Evolutionary conservation across 768 basidiomycete species (phyloP).

Genomic region (Tulasnella sp.): DNA sequence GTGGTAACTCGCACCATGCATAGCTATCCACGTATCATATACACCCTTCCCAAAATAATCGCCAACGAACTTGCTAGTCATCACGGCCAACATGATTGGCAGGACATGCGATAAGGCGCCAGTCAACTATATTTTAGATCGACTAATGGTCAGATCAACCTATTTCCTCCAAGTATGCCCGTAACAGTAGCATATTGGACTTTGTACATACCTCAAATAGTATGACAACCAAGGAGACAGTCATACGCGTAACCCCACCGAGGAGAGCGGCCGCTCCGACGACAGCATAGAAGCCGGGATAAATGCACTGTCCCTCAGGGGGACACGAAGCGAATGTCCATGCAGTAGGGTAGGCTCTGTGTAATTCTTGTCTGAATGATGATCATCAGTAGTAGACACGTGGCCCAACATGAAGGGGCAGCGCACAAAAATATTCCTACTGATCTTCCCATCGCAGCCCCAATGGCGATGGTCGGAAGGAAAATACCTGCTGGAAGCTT

Average conservation of each 20-base stretch:
- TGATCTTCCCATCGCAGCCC: slow-evolving; percentile 60
- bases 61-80: slow-evolving; percentile 66
- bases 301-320: slow-evolving; percentile 58
- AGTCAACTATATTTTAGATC: slow-evolving; percentile 40
- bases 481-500: slow-evolving; percentile 70
- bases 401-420: not conserved
- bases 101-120: slow-evolving; percentile 71
- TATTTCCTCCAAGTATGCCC: not conserved
- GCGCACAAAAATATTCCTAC: slow-evolving; percentile 56
- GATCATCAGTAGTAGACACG: not conserved
- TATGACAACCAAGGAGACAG: slow-evolving; percentile 67
- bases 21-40: slow-evolving; percentile 13
- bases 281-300: slow-evolving; percentile 66
- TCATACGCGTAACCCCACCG: slow-evolving; percentile 46
- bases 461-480: slow-evolving; percentile 62
- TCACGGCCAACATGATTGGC: slow-evolving; percentile 70
- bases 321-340: slow-evolving; percentile 66
- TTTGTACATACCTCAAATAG: slow-evolving; percentile 47
- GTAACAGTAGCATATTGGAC: not conserved
- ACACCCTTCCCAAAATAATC: slow-evolving; percentile 38
- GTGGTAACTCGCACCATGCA: slow-evolving; percentile 22
- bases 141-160: not conserved
- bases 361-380: slow-evolving; percentile 45
- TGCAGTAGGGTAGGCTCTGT: slow-evolving; percentile 51
- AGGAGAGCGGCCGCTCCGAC: slow-evolving; percentile 68